phyloP scores from a whole-genome alignment of 2,329 filamentous ascomycete species.

The Trematosphaeria pertusa region DNA sequence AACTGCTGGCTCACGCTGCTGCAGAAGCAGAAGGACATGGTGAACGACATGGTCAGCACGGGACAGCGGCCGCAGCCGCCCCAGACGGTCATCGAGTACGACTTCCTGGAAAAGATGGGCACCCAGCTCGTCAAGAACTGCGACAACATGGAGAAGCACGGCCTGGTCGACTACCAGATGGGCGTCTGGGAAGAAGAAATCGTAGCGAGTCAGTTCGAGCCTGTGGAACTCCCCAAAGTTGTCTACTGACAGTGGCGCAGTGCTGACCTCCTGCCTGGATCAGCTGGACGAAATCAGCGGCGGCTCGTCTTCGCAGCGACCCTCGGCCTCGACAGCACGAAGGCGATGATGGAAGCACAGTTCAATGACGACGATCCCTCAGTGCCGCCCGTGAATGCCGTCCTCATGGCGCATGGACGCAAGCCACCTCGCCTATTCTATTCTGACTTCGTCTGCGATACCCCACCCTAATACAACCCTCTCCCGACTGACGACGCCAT shows the following conservation, averaged over 20 bases:
- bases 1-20: slow-evolving; percentile 85
- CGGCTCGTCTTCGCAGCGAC: slow-evolving; percentile 39
- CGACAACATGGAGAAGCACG: slow-evolving; percentile 85
- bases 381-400: slow-evolving; percentile 23
- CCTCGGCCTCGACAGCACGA: slow-evolving; percentile 38
- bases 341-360: slow-evolving; percentile 35
- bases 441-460: slow-evolving; percentile 9
- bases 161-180: slow-evolving; percentile 97
- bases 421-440: slow-evolving; percentile 17
- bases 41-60: slow-evolving; percentile 64
- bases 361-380: slow-evolving; percentile 16
- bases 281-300: slow-evolving; percentile 55
- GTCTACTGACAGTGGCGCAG: no score
- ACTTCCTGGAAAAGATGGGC: slow-evolving; percentile 78
- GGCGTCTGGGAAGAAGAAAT: slow-evolving; percentile 96
- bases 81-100: slow-evolving; percentile 71
- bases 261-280: slow-evolving; percentile 62
- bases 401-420: slow-evolving; percentile 21
- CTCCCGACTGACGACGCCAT: slow-evolving; percentile 12
- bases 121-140: slow-evolving; percentile 82
- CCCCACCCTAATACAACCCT: slow-evolving; percentile 19
- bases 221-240: no score
- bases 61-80: slow-evolving; percentile 64
- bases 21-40: slow-evolving; percentile 82
- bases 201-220: slow-evolving; percentile 76